Conservation (phyloP, 1,284 basidiomycete species). For the Boletus calvinii region DNA sequence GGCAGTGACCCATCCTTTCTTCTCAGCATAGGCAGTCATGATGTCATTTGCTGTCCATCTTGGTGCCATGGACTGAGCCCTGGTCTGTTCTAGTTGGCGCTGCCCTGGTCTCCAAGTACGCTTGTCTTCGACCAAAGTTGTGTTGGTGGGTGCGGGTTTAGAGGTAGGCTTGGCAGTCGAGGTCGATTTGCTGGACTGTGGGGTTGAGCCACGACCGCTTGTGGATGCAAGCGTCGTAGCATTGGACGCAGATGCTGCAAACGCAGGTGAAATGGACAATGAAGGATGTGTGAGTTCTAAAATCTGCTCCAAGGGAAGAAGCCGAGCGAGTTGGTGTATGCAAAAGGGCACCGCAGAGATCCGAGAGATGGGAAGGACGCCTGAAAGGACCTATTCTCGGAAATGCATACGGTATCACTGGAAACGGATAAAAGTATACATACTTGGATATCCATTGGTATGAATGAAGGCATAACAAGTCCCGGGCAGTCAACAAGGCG, state of each 20-base stretch:
- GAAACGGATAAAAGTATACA: constrained; percentile 26
- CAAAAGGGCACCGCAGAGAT: constrained; percentile 81
- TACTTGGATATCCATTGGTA: constrained; percentile 80
- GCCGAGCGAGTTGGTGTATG: constrained; percentile 63
- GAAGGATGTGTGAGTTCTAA: constrained; percentile 59
- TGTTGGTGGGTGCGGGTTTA: background rate
- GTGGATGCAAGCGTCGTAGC: background rate
- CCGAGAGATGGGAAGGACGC: constrained; percentile 86
- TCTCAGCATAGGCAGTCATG: constrained; percentile 71
- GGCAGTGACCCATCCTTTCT: constrained; percentile 84
- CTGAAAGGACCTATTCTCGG: constrained; percentile 59
- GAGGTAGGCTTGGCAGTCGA: background rate
- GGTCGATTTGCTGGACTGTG: background rate
- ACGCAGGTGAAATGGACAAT: constrained; percentile 29
- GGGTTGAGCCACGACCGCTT: background rate
- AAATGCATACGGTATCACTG: background rate
- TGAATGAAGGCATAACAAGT: constrained; percentile 77
- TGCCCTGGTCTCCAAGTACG: constrained; percentile 66
- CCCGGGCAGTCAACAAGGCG: constrained; percentile 86
- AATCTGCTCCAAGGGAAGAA: constrained; percentile 78
- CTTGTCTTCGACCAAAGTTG: constrained; percentile 50
- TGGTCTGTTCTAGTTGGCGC: constrained; percentile 30
- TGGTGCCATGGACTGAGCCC: constrained; percentile 21
- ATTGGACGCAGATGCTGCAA: background rate
- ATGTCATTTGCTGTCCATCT: constrained; percentile 82